Percentiles rank a stretch among this genome's conserved stretches.
These are phyloP conservation scores for Hymenoscyphus repandus DNA, from an alignment of 2,329 filamentous ascomycete genomes.

Conservation along the genomic window DNA sequence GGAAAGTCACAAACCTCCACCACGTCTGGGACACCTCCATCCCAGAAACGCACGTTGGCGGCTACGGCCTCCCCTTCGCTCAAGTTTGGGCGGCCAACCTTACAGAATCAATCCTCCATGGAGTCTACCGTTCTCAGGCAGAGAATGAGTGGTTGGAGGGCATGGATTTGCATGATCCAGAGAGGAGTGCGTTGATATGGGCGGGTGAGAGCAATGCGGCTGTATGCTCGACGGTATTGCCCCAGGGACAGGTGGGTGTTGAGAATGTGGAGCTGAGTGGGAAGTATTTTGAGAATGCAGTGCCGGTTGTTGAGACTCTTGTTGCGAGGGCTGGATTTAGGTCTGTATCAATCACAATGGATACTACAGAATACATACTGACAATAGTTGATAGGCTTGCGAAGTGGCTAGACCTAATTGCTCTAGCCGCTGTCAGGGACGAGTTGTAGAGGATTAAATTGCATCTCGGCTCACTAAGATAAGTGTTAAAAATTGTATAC, in stretches of 20 bases:
- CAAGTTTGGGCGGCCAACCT: constrained; percentile 53
- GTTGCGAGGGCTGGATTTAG: constrained; percentile 65
- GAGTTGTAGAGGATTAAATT: constrained; percentile 13
- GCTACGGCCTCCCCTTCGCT: constrained; percentile 45
- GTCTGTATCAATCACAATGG: constrained; percentile 8
- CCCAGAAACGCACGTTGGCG: constrained; percentile 58
- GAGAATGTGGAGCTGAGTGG: constrained; percentile 55
- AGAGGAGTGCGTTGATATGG: constrained; percentile 56
- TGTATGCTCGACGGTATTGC: constrained; percentile 58
- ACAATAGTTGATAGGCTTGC: constrained; percentile 45
- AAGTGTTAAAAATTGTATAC: too few relatives aligned
- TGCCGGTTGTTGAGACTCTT: constrained; percentile 59
- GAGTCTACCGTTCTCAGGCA: constrained; percentile 47
- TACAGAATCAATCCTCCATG: constrained; percentile 47
- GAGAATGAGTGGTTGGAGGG: constrained; percentile 48
- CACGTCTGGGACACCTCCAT: constrained; percentile 70
- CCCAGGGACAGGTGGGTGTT: constrained; percentile 54
- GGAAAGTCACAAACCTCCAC: constrained; percentile 58
- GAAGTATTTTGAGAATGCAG: constrained; percentile 58
- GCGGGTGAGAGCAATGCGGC: constrained; percentile 57
- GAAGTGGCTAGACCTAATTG: constrained; percentile 61
- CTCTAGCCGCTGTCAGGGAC: constrained; percentile 28
- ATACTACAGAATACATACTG: too few relatives aligned
- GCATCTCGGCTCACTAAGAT: too few relatives aligned
- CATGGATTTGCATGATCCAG: constrained; percentile 44